Evolutionary conservation across 257 asterid genomes (phyloP).

Genomic region (Lycium barbarum): DNA sequence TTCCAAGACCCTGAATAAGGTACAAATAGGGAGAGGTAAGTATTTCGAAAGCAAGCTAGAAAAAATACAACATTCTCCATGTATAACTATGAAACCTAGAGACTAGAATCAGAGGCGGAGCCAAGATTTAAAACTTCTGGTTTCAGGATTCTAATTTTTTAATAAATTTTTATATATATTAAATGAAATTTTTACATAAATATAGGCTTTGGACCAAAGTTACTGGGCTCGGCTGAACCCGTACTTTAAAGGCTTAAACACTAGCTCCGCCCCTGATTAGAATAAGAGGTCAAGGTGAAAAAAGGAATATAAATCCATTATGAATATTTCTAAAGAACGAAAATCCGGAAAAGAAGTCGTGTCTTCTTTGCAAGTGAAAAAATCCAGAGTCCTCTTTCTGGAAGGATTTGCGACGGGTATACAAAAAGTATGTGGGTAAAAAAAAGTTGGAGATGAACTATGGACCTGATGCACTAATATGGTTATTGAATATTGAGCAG

Average conservation of each 20-base stretch:
- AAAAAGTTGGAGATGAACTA: neutral
- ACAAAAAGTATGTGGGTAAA: neutral
- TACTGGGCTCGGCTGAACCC: too few relatives aligned
- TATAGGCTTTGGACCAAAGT: too few relatives aligned
- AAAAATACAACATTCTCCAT: neutral
- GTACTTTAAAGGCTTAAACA: too few relatives aligned
- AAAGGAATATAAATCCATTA: neutral
- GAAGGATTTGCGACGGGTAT: neutral
- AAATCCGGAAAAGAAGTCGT: neutral
- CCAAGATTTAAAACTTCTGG: too few relatives aligned
- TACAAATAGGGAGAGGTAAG: slow-evolving; percentile 16
- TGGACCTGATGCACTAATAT: neutral
- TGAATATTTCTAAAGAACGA: neutral
- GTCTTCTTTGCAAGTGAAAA: neutral
- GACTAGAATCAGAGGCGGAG: too few relatives aligned
- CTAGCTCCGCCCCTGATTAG: too few relatives aligned
- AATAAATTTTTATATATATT: too few relatives aligned
- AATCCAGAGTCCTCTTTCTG: neutral
- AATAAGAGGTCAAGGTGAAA: neutral
- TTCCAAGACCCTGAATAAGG: slow-evolving; percentile 68
- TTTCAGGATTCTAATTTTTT: too few relatives aligned
- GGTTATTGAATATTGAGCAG: too few relatives aligned
- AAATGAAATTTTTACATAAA: too few relatives aligned
- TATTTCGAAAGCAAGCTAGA: too few relatives aligned
- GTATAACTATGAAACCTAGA: neutral